phyloP scores from a whole-genome alignment of 495 filamentous ascomycete genomes.

The Rusavskia elegans region DNA sequence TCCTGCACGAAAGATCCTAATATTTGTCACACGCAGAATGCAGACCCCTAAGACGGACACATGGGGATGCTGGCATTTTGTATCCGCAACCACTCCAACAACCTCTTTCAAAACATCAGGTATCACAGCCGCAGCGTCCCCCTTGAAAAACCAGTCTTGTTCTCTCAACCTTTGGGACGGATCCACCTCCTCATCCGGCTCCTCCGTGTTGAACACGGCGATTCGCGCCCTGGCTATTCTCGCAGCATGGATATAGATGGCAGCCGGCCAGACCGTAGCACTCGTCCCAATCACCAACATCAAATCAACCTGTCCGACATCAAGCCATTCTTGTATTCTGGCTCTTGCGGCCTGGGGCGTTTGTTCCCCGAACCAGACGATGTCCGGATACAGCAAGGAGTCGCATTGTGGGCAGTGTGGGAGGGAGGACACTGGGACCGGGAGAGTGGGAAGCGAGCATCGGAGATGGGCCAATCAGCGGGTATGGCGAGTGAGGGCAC shows the following conservation, averaged over 20 bases:
- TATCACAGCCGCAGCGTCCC: slow-evolving; percentile 27
- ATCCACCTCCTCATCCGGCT: slow-evolving; percentile 1
- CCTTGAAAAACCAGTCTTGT: slow-evolving; percentile 34
- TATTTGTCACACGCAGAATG: no score
- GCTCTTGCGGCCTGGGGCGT: background rate
- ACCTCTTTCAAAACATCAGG: slow-evolving; percentile 1
- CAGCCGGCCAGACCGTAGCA: slow-evolving; percentile 42
- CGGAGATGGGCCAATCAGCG: slow-evolving; percentile 40
- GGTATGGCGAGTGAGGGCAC: no score
- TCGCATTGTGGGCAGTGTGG: slow-evolving; percentile 62
- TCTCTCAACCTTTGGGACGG: slow-evolving; percentile 15
- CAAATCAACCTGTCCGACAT: slow-evolving; percentile 29
- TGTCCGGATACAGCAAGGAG: slow-evolving; percentile 45
- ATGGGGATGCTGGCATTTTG: no score
- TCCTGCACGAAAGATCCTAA: no score
- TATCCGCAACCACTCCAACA: background rate
- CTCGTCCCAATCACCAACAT: slow-evolving; percentile 50
- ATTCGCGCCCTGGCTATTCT: slow-evolving; percentile 35
- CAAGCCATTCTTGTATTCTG: background rate
- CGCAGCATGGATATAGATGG: slow-evolving; percentile 36
- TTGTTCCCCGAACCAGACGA: slow-evolving; percentile 57
- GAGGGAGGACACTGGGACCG: slow-evolving; percentile 36
- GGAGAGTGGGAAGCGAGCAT: no score
- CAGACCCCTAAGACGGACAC: no score
- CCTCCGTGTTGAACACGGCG: slow-evolving; percentile 41